Evolutionary conservation across 495 filamentous ascomycete genomes (phyloP).

Genomic region (Glonium stellatum): DNA sequence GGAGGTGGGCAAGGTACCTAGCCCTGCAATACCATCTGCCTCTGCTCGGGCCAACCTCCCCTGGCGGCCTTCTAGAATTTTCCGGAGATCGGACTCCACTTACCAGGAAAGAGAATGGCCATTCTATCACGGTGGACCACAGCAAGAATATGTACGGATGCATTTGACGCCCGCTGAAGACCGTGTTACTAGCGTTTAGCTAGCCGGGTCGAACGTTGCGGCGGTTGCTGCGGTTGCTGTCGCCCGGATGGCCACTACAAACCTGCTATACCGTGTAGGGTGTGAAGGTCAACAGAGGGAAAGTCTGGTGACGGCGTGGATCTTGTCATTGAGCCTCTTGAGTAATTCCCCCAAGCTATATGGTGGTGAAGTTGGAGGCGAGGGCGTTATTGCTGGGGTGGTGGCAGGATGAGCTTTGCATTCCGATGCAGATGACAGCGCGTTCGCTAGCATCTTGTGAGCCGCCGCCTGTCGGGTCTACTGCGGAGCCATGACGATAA

Average conservation of each 20-base stretch:
- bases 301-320: not conserved
- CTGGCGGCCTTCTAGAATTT: not conserved
- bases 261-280: not conserved
- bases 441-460: no score
- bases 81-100: not conserved
- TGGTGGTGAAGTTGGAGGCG: not conserved
- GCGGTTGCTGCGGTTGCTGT: conserved; percentile 5
- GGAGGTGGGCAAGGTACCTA: not conserved
- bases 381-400: no score
- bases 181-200: not conserved
- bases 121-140: not conserved
- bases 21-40: not conserved
- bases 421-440: not conserved
- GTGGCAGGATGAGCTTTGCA: no score
- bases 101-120: conserved; percentile 7
- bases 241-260: not conserved
- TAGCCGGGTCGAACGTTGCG: not conserved
- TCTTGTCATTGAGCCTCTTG: conserved; percentile 1
- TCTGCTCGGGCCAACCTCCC: not conserved
- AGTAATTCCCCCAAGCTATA: not conserved
- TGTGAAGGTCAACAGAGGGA: not conserved
- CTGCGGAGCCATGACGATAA: not conserved
- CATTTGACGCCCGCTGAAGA: not conserved
- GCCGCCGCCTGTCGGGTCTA: no score
- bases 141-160: conserved; percentile 1